Base-by-base conservation (phyloP, 192 early-diverging fungal genomes). In the Haplosporangium gracile region DNA sequence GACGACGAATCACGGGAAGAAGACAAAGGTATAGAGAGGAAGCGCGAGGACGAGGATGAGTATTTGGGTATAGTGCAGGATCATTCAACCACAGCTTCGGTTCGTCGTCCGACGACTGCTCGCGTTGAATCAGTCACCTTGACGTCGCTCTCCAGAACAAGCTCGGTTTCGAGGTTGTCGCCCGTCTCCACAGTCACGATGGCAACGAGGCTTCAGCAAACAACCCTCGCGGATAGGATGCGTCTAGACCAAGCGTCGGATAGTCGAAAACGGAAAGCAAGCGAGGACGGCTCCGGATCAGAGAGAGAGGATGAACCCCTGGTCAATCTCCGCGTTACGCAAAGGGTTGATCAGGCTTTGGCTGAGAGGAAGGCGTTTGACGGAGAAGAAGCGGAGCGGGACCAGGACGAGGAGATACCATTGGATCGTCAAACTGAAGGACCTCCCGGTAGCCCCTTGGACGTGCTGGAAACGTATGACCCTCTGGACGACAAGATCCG, bases 401-500 rank as follows among this genome's bases (percentile, higher is more conserved):
- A 49, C n/a, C 60, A 15, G 29, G 71, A 29, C 29, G 22, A 26
- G 13, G 71, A 49, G 13, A 15, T 2, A 29, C 5, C 42, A 26
- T 16, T 24, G 10, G 43, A 15, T 26, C 71, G 13, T 26, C 26
- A 24, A 1, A 22, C 71, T 16, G 29, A 29, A 11, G 13, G 5
- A 15, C 4, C 43, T 16, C 26, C 5, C 43, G 5, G 43, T 24
- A 26, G 26, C 8, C 2, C 39, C 22, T 39, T 77, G 29, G 70
- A 86, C 45, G 71, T 86, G 5, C 26, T 86, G 71, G 84, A 86
- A 42, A 79, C 76, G 2, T 86, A 86, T 39, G 84, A 86, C 24
- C 84, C 84, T 18, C 38, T 86, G n/a, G 79, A 86, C 45, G 84
- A 86, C 68, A 72, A 65, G 70, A 47, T 55, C 5, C 84, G 47